Evolutionary conservation across 2,329 filamentous ascomycete genomes (phyloP).

Genomic region (Ceratocystis cubensis): DNA sequence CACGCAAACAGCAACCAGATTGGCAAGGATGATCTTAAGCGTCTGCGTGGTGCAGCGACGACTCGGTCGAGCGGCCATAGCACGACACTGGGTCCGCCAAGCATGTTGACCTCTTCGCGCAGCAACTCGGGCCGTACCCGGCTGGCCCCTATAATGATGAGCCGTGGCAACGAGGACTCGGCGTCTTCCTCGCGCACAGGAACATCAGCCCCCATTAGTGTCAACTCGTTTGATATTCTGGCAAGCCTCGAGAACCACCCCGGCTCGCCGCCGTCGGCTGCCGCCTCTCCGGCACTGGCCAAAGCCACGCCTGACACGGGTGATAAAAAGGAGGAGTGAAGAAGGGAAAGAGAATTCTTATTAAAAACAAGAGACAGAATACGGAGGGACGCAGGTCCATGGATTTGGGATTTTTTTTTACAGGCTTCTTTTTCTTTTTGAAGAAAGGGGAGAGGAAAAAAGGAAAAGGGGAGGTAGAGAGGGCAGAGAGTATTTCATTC

Average conservation of each 20-base stretch:
- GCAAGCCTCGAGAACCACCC: slow-evolving; percentile 52
- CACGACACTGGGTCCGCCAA: slow-evolving; percentile 64
- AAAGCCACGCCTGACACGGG: slow-evolving; percentile 46
- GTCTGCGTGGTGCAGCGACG: slow-evolving; percentile 48
- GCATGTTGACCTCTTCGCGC: slow-evolving; percentile 66
- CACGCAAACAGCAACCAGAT: slow-evolving; percentile 74
- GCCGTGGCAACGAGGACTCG: slow-evolving; percentile 69
- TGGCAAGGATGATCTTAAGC: slow-evolving; percentile 79
- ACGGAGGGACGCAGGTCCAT: slow-evolving; percentile 1
- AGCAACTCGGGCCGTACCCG: slow-evolving; percentile 66
- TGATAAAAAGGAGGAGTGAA: slow-evolving; percentile 32
- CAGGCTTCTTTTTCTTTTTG: background rate
- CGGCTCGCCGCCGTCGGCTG: slow-evolving; percentile 56
- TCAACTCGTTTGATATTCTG: slow-evolving; percentile 80
- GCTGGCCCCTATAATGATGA: slow-evolving; percentile 60
- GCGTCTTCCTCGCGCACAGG: slow-evolving; percentile 77
- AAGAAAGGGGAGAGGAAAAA: background rate
- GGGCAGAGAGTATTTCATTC: background rate
- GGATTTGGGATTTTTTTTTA: background rate
- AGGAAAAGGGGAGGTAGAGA: too few relatives aligned
- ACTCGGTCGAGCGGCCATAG: slow-evolving; percentile 48
- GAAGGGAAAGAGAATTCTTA: background rate
- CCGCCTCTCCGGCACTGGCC: slow-evolving; percentile 52
- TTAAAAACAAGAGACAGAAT: background rate
- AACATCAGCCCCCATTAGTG: slow-evolving; percentile 53